Evolutionary conservation across 345 rosid genomes (phyloP).

Genomic region (Salix suchowensis): DNA sequence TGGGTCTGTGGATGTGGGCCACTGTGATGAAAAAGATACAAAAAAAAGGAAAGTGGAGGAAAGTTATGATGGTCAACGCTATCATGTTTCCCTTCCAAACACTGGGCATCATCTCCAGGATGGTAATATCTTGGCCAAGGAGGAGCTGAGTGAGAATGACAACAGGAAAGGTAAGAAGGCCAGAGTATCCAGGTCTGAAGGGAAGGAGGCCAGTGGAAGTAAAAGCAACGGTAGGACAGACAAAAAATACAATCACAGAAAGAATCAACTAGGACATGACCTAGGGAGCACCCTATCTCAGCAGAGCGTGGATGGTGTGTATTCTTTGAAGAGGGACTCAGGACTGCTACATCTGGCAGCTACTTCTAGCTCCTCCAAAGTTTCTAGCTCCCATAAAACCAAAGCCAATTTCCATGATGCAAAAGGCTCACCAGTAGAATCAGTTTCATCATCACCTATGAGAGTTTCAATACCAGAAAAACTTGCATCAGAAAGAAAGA

Average conservation of each 20-base stretch:
- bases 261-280: slow-evolving; percentile 34
- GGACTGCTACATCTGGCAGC: slow-evolving; percentile 57
- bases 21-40: slow-evolving; percentile 34
- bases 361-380: slow-evolving; percentile 90
- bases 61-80: slow-evolving; percentile 29
- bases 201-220: slow-evolving; percentile 53
- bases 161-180: slow-evolving; percentile 59
- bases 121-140: slow-evolving; percentile 27
- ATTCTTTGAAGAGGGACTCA: slow-evolving; percentile 47
- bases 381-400: slow-evolving; percentile 74
- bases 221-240: slow-evolving; percentile 52
- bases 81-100: slow-evolving; percentile 20
- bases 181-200: slow-evolving; percentile 46
- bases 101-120: slow-evolving; percentile 32
- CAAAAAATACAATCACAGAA: slow-evolving; percentile 43
- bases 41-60: slow-evolving; percentile 64
- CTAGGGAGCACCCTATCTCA: slow-evolving; percentile 34
- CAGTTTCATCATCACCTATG: slow-evolving; percentile 81
- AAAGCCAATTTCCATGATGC: slow-evolving; percentile 53
- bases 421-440: slow-evolving; percentile 83
- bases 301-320: slow-evolving; percentile 38
- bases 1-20: slow-evolving; percentile 43
- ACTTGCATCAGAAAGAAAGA: slow-evolving; percentile 35
- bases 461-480: slow-evolving; percentile 49
- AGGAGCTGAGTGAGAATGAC: slow-evolving; percentile 51